Evolutionary conservation across 192 early-diverging fungal genomes (phyloP), one percentile per base, ranked within the genome.

Genomic region (Backusella circina): DNA sequence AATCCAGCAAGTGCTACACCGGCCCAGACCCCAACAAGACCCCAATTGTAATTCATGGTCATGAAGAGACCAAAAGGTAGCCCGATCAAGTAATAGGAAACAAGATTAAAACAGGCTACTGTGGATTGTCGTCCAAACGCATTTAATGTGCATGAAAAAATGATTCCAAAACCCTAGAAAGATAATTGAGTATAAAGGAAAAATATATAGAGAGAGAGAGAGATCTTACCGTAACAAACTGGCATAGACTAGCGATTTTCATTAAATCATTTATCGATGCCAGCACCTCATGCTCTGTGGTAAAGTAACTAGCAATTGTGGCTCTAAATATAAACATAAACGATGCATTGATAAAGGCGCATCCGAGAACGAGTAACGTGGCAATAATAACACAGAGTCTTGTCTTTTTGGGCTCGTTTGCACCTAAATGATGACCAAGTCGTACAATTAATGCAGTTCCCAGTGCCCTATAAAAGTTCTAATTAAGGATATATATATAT

Each of bases 401-500:
- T 15, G 78, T 65, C 15, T 74, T 71, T 31, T 71, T 41, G 6
- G 78, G 73, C 10, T 66, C 67, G 38, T 70, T 50, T 5, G 78
- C 78, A 13, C 78, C 78, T 18, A 79, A 47, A 61, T 79, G 72
- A 32, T 79, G 78, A 1, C 78, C 78, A 33, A 75, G 37, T 33
- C 73, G 78, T 12, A 79, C 78, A 33, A 66, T 50, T 5, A 75
- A 15, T 30, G 78, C 65, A 36, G 38, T 75, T 35, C 73, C 36
- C 28, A 79, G 10, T 8, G 78, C 72, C 61, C 78, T 69, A 23
- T 44, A 18, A 28, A n/a, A 6, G 18, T 16, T 26, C 12, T 61
- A 28, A 51, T n/a, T 9, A 23, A 21, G 7, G 54, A 28, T 12
- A 13, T 61, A 61, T 61, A 51, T 21, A 51, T 51, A 21, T 0